Base-by-base conservation (phyloP, 2,329 filamentous ascomycete species). In the Ophiobolus disseminans region DNA sequence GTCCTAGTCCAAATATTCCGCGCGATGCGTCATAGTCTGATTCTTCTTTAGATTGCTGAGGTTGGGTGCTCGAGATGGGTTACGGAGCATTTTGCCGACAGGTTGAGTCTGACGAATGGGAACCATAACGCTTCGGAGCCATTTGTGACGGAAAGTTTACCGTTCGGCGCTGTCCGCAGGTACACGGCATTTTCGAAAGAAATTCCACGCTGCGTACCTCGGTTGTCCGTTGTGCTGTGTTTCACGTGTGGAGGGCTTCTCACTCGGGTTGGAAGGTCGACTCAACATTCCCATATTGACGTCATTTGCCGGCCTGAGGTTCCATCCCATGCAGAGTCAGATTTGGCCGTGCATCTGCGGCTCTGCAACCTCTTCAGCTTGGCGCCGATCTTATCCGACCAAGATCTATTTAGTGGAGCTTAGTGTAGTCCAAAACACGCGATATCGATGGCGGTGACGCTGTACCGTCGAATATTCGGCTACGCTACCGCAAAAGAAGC, bases 291-390 rank as follows among this genome's bases (percentile, higher is more conserved):
- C 41, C 40, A 47, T 47, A 32, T 43, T 58, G 55, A 65, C 60
- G 60, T 63, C 62, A 65, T 39, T 37, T 19, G 31, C 23, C 53
- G 46, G 51, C 55, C 34, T 48, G 38, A 48, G 11, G 25, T 30
- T 28, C 25, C 41, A 39, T 50, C 50, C 16, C 44, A 58, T 63
- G 58, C 60, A 62, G 58, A 56, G 52, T 53, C 58, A 50, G 50
- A 52, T n/a, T 55, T 50, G 53, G 46, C 58, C 56, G 60, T 62
- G 60, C 56, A 37, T 49, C 45, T 63, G 60, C 51, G 62, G 62
- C 60, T 65, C 60, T 63, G 58, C 62, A 63, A 50, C 58, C 57
- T 65, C 53, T 65, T 56, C 53, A 48, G 16, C 58, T 63, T 65
- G 60, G 57, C 54, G 62, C 54, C 41, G 60, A 65, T 65, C 62